Conservation (phyloP, 1,284 basidiomycete species). For the Apiotrichum mycotoxinovorans region DNA sequence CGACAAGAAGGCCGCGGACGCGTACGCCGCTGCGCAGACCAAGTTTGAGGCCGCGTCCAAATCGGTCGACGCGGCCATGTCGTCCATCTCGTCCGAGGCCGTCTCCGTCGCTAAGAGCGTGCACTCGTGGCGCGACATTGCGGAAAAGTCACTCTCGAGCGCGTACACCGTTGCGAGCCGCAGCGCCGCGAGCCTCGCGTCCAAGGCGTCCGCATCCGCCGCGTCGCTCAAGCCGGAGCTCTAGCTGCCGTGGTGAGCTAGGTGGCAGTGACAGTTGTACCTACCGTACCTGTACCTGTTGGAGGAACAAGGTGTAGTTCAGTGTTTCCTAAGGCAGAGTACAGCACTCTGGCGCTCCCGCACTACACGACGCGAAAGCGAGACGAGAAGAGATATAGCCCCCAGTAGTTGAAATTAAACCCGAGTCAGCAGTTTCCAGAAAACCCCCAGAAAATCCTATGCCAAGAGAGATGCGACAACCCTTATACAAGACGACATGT, state of each 20-base stretch:
- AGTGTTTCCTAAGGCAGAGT: too few species aligned
- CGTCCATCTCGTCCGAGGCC: constrained; percentile 36
- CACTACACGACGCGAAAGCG: too few species aligned
- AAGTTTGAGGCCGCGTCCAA: constrained; percentile 37
- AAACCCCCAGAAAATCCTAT: too few species aligned
- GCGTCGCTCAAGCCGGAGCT: constrained; percentile 25
- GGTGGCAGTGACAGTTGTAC: too few species aligned
- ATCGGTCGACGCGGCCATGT: constrained; percentile 34
- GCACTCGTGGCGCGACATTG: constrained; percentile 47
- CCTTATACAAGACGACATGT: too few species aligned
- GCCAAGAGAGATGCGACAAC: too few species aligned
- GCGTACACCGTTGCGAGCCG: constrained; percentile 32
- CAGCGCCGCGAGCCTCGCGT: constrained; percentile 27
- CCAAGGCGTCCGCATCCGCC: constrained; percentile 35
- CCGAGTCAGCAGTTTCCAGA: too few species aligned
- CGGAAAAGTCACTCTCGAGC: constrained; percentile 23
- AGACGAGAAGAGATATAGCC: too few species aligned
- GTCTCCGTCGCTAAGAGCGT: constrained; percentile 27
- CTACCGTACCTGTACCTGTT: too few species aligned
- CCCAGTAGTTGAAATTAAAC: too few species aligned
- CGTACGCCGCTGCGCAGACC: constrained; percentile 35
- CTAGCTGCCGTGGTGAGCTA: too few species aligned
- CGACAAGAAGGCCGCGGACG: constrained; percentile 45
- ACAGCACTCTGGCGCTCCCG: too few species aligned
- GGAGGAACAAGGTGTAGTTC: neutral